These are phyloP conservation scores for Kwoniella newhampshirensis DNA, from an alignment of 768 basidiomycete genomes.

Conservation along the genomic window DNA sequence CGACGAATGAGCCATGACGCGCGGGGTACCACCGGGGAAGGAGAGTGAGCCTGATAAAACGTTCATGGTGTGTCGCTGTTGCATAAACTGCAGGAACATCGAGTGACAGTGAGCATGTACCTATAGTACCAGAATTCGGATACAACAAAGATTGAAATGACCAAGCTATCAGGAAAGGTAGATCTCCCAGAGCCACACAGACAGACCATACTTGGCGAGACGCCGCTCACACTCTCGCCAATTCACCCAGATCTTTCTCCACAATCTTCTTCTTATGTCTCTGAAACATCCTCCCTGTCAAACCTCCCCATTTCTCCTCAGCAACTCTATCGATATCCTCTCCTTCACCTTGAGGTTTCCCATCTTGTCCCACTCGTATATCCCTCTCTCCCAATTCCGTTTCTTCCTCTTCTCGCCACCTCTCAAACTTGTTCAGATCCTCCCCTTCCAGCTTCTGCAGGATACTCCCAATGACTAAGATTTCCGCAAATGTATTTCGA, in stretches of 20 bases:
- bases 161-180: too few species aligned
- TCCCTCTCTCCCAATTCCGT: constrained; percentile 5
- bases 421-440: constrained; percentile 40
- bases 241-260: constrained; percentile 14
- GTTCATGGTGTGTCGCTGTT: too few species aligned
- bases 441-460: constrained; percentile 48
- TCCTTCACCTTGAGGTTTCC: background rate
- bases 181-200: background rate
- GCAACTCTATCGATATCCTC: constrained; percentile 24
- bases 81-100: too few species aligned
- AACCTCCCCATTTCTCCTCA: constrained; percentile 20
- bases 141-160: too few species aligned
- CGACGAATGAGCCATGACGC: too few species aligned
- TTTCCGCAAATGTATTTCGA: constrained; percentile 47
- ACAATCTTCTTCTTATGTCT: constrained; percentile 17
- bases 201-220: too few species aligned
- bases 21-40: too few species aligned
- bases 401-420: constrained; percentile 23
- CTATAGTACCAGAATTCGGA: too few species aligned
- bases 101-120: too few species aligned
- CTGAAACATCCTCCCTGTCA: constrained; percentile 22
- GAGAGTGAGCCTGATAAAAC: too few species aligned
- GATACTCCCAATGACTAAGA: constrained; percentile 43
- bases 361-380: background rate
- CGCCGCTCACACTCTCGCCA: constrained; percentile 7